Conservation (phyloP, 2,329 filamentous ascomycete genomes). For the Cladosporium velox region DNA sequence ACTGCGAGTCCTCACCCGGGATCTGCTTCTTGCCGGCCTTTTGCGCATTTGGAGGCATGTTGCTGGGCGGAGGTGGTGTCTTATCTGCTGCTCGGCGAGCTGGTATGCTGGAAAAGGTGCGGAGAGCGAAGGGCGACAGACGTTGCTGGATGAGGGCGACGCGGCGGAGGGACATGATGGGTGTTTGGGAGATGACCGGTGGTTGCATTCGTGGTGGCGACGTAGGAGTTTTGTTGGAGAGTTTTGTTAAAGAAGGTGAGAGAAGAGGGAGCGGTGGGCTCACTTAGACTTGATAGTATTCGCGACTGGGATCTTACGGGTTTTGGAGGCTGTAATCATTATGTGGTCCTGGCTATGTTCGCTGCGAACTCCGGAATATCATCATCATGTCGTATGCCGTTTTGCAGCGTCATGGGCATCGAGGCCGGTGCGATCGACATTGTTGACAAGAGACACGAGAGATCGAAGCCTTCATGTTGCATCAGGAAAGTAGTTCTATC, state of each 20-base stretch:
- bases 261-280: not conserved
- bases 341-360: not conserved
- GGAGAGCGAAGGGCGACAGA: not conserved
- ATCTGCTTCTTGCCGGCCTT: conserved; percentile 4
- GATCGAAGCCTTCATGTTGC: not conserved
- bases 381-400: conserved; percentile 4
- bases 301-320: not conserved
- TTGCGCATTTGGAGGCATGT: conserved; percentile 7
- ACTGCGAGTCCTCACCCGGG: conserved; percentile 28
- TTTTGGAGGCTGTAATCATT: not conserved
- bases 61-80: not conserved
- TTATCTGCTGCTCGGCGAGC: not conserved
- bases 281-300: not conserved
- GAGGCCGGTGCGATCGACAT: not conserved
- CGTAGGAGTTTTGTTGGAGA: not conserved
- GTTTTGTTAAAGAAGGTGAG: not conserved
- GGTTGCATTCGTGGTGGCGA: too few species aligned
- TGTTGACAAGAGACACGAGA: not conserved
- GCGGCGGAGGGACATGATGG: conserved; percentile 1
- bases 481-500: not conserved
- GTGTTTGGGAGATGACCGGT: not conserved
- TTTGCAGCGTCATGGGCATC: not conserved
- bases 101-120: not conserved
- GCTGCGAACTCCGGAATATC: not conserved
- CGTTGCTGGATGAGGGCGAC: not conserved